Base-by-base conservation (phyloP, 2,329 filamentous ascomycete genomes). In the Hypoxylon sp. region DNA sequence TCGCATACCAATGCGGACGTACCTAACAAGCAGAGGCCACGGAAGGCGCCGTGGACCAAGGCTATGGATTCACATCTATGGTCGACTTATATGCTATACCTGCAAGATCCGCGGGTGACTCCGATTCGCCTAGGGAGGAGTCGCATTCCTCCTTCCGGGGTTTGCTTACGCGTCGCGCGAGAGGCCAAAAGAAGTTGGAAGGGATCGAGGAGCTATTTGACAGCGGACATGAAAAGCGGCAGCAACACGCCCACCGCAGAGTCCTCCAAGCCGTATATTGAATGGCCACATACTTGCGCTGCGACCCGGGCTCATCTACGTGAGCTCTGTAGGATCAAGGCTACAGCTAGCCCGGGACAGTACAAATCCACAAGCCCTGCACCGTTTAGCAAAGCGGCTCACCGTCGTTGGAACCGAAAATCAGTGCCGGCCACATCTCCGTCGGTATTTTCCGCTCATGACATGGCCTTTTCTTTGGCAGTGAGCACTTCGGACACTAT, bases 171-270 rank as follows among this genome's bases (percentile, higher is more conserved):
- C 50, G 89, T 92, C 42, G 87, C 90, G n/a, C 84, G 89, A 69
- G 88, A 90, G 74, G 86, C 89, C 20, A 90, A 87, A 79, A 83
- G 87, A 75, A 91, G 86, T 74, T 92, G 90, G 90, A 91, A 88
- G 76, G 89, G 89, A 1, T 84, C 87, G 2, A 89, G 85, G 68
- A 74, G 80, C 6, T 78, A 81, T 73, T 73, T 73, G 57, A 70
- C 56, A 44, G 64, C 75, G 20, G 79, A 79, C 14, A 70, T 70
- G 57, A 84, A 84, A 74, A 89, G 85, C 74, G 84, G 85, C 20
- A 88, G 85, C 75, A 82, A 80, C 51, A 90, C 88, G 1, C 88
- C 88, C 5, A 89, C 85, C 8, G 84, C 78, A 0, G 83, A 85
- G 59, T 73, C 76, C 22, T 72, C 81, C 2, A 82, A 82, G 50